Evolutionary conservation across 2,329 filamentous ascomycete genomes (phyloP).

Genomic region (Diaporthe australafricana): DNA sequence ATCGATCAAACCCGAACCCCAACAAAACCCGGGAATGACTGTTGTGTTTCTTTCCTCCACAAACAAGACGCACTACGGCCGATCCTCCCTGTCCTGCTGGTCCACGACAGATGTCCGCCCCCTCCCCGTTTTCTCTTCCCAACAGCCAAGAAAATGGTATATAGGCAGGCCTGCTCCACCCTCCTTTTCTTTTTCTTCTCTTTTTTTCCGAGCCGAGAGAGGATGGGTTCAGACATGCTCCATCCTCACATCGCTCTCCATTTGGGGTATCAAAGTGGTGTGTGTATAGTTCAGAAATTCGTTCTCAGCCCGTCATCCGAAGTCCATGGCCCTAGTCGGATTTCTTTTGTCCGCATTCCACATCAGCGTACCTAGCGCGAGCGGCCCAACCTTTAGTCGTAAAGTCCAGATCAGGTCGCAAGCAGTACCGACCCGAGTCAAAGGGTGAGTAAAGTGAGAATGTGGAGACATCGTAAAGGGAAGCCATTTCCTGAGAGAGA

Average conservation of each 20-base stretch:
- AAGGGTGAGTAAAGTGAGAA: background rate
- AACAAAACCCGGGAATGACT: slow-evolving; percentile 24
- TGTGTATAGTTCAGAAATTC: slow-evolving; percentile 12
- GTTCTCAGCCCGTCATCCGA: slow-evolving; percentile 2
- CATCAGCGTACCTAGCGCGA: background rate
- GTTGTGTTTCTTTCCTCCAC: background rate
- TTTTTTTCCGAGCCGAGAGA: background rate
- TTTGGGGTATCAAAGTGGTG: slow-evolving; percentile 24
- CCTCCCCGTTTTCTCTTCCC: slow-evolving; percentile 12
- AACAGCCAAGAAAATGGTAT: slow-evolving; percentile 13
- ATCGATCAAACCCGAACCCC: slow-evolving; percentile 19
- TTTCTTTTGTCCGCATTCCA: slow-evolving; percentile 9
- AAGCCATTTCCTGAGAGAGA: slow-evolving; percentile 11
- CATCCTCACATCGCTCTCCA: background rate
- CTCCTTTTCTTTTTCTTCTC: background rate
- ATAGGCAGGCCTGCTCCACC: background rate
- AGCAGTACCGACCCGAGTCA: background rate
- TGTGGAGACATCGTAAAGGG: background rate
- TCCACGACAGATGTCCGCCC: background rate
- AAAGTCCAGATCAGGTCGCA: background rate
- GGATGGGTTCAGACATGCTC: background rate
- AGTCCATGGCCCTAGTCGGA: background rate
- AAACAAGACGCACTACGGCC: background rate
- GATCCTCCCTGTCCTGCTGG: background rate
- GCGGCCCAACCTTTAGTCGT: background rate